Evolutionary conservation across 805 yeast species (phyloP).

Genomic region (Suhomyces kilbournensis): DNA sequence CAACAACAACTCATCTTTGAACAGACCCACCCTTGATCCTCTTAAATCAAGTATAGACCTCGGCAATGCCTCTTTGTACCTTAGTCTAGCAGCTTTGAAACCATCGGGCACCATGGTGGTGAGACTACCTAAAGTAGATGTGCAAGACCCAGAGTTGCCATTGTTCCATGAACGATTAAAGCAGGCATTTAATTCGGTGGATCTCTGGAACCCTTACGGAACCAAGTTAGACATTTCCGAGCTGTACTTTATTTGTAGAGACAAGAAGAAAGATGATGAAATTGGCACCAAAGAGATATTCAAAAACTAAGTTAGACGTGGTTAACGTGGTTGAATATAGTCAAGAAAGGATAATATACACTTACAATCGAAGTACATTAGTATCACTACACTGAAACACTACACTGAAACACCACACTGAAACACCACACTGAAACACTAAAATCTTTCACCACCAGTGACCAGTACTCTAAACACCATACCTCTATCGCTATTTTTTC

Average conservation of each 20-base stretch:
- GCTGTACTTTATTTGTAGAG: conserved; percentile 27
- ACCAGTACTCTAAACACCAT: too few relatives aligned
- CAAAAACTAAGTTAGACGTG: not conserved
- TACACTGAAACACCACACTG: too few relatives aligned
- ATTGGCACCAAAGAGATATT: conserved; percentile 5
- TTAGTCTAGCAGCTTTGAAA: conserved; percentile 26
- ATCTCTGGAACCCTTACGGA: conserved; percentile 14
- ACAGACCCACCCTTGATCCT: conserved; percentile 22
- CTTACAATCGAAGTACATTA: too few relatives aligned
- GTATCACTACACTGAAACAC: too few relatives aligned
- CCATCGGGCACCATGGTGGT: conserved; percentile 32
- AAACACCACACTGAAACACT: too few relatives aligned
- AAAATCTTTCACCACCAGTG: too few relatives aligned
- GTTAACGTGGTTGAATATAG: too few relatives aligned
- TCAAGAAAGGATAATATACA: too few relatives aligned
- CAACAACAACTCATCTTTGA: conserved; percentile 23
- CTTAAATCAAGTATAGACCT: conserved; percentile 33
- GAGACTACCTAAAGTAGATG: conserved; percentile 24
- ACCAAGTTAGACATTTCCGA: conserved; percentile 13
- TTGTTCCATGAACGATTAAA: conserved; percentile 21
- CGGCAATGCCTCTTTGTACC: conserved; percentile 38
- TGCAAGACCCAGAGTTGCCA: conserved; percentile 27
- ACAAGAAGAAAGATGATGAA: conserved; percentile 17
- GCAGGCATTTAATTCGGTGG: conserved; percentile 26
- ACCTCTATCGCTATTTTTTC: too few relatives aligned